A percentile compares a stretch with the other conserved stretches of the same genome.
Evolutionary conservation across 2,329 filamentous ascomycete genomes (phyloP).

Genomic region (Neonectria magnoliae): DNA sequence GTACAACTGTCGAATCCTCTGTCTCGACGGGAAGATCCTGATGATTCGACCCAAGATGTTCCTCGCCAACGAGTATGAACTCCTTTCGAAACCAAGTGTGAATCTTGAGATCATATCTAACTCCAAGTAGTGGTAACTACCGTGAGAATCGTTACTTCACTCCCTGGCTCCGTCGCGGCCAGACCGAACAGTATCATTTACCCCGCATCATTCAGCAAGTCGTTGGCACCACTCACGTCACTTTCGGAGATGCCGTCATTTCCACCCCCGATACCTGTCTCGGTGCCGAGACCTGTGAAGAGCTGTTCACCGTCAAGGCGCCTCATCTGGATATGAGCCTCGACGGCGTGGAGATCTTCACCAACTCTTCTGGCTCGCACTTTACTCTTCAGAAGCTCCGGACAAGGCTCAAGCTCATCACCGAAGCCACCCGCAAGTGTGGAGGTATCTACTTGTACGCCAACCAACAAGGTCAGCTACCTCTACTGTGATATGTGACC

Average conservation of each 20-base stretch:
- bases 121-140: slow-evolving; percentile 37
- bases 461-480: slow-evolving; percentile 43
- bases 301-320: slow-evolving; percentile 39
- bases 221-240: slow-evolving; percentile 47
- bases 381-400: slow-evolving; percentile 67
- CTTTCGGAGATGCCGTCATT: slow-evolving; percentile 54
- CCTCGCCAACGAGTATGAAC: background rate
- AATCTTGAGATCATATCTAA: slow-evolving; percentile 58
- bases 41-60: slow-evolving; percentile 73
- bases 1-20: slow-evolving; percentile 52
- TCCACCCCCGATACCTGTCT: slow-evolving; percentile 52
- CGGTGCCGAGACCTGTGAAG: slow-evolving; percentile 54
- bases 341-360: slow-evolving; percentile 76
- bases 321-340: slow-evolving; percentile 32
- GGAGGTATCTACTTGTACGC: slow-evolving; percentile 66
- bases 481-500: background rate
- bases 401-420: slow-evolving; percentile 70
- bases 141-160: slow-evolving; percentile 55
- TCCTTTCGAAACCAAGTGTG: slow-evolving; percentile 65
- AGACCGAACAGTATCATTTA: slow-evolving; percentile 51
- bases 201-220: slow-evolving; percentile 68
- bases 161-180: slow-evolving; percentile 49
- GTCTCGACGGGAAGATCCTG: slow-evolving; percentile 71
- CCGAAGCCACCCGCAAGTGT: slow-evolving; percentile 70
- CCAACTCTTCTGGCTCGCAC: slow-evolving; percentile 64